Evolutionary conservation across 805 yeast genomes (phyloP).

Genomic region (Saturnispora hagleri): DNA sequence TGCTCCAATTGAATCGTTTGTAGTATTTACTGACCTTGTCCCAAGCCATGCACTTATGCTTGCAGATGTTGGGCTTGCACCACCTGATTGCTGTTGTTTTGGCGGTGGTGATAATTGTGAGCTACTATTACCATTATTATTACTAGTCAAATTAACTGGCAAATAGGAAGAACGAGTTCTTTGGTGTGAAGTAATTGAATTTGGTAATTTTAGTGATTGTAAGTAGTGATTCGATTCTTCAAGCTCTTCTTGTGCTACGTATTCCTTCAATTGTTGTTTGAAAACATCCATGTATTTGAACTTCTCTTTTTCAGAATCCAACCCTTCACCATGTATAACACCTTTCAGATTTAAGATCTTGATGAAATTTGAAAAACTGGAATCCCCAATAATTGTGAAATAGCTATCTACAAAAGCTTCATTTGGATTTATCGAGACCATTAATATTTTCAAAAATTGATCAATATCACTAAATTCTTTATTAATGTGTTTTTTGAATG

Average conservation of each 20-base stretch:
- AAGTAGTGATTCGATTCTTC: slow-evolving; percentile 23
- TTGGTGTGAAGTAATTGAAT: slow-evolving; percentile 4
- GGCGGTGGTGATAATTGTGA: slow-evolving; percentile 14
- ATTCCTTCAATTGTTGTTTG: slow-evolving; percentile 28
- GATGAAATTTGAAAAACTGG: slow-evolving; percentile 48
- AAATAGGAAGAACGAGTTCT: slow-evolving; percentile 12
- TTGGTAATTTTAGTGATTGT: slow-evolving; percentile 17
- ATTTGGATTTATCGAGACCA: slow-evolving; percentile 59
- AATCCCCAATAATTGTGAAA: slow-evolving; percentile 58
- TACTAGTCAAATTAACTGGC: slow-evolving; percentile 12
- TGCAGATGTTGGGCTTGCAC: neutral
- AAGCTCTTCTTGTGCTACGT: slow-evolving; percentile 18
- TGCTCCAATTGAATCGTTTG: neutral
- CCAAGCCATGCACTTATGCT: neutral
- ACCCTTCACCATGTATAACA: slow-evolving; percentile 19
- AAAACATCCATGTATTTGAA: slow-evolving; percentile 33
- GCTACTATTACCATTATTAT: slow-evolving; percentile 10
- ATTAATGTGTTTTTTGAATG: slow-evolving; percentile 22
- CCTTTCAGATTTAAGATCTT: slow-evolving; percentile 62
- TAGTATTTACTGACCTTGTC: neutral
- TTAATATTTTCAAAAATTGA: slow-evolving; percentile 55
- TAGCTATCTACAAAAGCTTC: slow-evolving; percentile 55
- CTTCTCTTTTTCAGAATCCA: slow-evolving; percentile 28
- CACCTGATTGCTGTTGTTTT: neutral
- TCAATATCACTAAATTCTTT: slow-evolving; percentile 34